Conservation (phyloP, 1,139 yeast genomes). For the Saccharomyces hybrid region DNA sequence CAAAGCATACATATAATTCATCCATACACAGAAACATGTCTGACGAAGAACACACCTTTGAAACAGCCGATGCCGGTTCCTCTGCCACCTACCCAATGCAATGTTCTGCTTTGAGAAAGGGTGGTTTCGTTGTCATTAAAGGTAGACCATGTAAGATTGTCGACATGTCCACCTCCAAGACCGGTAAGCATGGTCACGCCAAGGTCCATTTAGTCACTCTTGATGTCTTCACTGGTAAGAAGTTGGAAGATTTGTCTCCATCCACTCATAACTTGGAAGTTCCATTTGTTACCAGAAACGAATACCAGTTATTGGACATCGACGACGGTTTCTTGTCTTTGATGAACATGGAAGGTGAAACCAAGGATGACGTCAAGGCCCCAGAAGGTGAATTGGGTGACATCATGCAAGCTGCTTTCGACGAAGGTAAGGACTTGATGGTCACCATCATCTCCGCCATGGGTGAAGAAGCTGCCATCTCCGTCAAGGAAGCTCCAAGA, state of each 20-base stretch:
- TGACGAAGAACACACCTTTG: conserved; percentile 89
- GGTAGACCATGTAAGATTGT: conserved; percentile 99
- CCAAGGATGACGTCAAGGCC: conserved; percentile 97
- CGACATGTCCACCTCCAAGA: conserved; percentile 99
- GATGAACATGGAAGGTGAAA: conserved; percentile 95
- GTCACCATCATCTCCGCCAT: conserved; percentile 95
- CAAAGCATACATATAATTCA: neutral
- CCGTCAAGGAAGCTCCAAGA: conserved; percentile 97
- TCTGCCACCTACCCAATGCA: conserved; percentile 98
- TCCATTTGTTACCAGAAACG: conserved; percentile 93
- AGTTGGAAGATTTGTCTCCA: conserved; percentile 99
- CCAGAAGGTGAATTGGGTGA: conserved; percentile 99
- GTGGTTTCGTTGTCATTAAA: conserved; percentile 98
- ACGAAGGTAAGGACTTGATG: conserved; percentile 94
- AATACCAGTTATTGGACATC: conserved; percentile 94
- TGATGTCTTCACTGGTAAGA: conserved; percentile 98
- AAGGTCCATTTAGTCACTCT: conserved; percentile 99
- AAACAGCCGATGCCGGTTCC: conserved; percentile 98
- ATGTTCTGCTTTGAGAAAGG: conserved; percentile 99
- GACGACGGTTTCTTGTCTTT: conserved; percentile 97
- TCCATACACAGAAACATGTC: conserved; percentile 43
- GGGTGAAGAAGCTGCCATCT: conserved; percentile 99
- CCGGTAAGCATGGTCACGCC: conserved; percentile 99
- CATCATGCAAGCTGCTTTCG: conserved; percentile 82
- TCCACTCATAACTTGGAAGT: conserved; percentile 99